phyloP scores from a whole-genome alignment of 371 early-diverging fungal species.

The Globomyces sp. region DNA sequence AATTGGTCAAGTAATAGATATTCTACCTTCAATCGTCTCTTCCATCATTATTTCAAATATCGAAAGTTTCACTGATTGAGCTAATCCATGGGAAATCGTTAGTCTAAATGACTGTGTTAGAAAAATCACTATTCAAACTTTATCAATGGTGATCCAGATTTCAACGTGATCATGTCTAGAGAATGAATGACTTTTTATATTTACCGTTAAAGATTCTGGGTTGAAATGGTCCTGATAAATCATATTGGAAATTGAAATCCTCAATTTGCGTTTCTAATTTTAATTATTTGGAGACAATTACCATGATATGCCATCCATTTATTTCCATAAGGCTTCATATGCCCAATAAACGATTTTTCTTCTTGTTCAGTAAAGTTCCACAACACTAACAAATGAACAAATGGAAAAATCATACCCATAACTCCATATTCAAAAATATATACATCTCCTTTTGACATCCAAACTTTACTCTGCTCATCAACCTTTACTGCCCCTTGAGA shows the following conservation, averaged over 20 bases:
- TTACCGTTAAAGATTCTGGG: slow-evolving; percentile 52
- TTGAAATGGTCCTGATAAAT: slow-evolving; percentile 86
- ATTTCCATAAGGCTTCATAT: slow-evolving; percentile 55
- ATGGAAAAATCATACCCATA: slow-evolving; percentile 60
- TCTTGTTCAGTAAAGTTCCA: slow-evolving; percentile 93
- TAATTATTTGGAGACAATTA: slow-evolving; percentile 11
- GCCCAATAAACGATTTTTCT: slow-evolving; percentile 73
- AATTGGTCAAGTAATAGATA: slow-evolving; percentile 68
- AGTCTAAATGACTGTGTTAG: slow-evolving; percentile 20
- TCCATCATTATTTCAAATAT: slow-evolving; percentile 54
- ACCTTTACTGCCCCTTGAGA: too few species aligned
- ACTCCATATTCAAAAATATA: slow-evolving; percentile 89
- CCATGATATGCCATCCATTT: slow-evolving; percentile 56
- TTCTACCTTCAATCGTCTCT: slow-evolving; percentile 66
- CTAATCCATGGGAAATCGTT: slow-evolving; percentile 53
- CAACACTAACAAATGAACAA: slow-evolving; percentile 53
- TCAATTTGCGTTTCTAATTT: slow-evolving; percentile 73
- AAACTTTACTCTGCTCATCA: too few species aligned
- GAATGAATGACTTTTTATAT: too few species aligned
- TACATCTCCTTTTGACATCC: slow-evolving; percentile 20
- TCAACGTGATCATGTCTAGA: slow-evolving; percentile 48
- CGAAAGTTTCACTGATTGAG: slow-evolving; percentile 53
- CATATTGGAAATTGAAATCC: slow-evolving; percentile 87
- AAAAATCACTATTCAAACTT: slow-evolving; percentile 7
- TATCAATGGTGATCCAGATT: slow-evolving; percentile 63